phyloP scores from a whole-genome alignment of 192 early-diverging fungal species.

The Podochytrium sp. region DNA sequence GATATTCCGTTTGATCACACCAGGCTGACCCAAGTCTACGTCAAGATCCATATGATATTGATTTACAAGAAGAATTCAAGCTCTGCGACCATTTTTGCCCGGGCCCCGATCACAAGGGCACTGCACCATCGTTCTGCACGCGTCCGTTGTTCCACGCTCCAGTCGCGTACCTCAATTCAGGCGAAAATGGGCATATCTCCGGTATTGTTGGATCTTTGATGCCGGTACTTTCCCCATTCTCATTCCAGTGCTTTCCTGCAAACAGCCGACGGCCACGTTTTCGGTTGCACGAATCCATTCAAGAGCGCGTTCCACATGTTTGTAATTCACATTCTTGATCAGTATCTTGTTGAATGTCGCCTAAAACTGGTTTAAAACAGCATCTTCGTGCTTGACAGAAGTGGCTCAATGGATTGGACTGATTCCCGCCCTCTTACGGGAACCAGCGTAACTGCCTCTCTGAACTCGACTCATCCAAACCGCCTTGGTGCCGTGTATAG shows the following conservation, averaged over 20 bases:
- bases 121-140: conserved; percentile 13
- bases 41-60: conserved; percentile 36
- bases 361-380: neutral
- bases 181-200: neutral
- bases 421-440: neutral
- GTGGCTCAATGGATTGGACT: neutral
- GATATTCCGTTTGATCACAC: neutral
- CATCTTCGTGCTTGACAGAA: neutral
- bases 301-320: neutral
- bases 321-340: neutral
- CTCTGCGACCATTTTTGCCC: conserved; percentile 40
- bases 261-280: conserved; percentile 38
- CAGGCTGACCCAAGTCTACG: too few relatives aligned
- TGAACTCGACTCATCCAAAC: neutral
- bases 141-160: conserved; percentile 17
- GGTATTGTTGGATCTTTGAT: too few relatives aligned
- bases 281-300: conserved; percentile 35
- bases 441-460: neutral
- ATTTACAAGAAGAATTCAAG: conserved; percentile 35
- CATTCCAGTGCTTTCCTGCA: conserved; percentile 1
- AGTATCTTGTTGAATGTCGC: neutral
- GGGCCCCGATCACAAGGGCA: conserved; percentile 37
- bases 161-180: neutral
- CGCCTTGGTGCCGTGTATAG: neutral
- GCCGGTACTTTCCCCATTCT: neutral